phyloP scores from a whole-genome alignment of 2,329 filamentous ascomycete genomes.

The Pyrenophora graminea region DNA sequence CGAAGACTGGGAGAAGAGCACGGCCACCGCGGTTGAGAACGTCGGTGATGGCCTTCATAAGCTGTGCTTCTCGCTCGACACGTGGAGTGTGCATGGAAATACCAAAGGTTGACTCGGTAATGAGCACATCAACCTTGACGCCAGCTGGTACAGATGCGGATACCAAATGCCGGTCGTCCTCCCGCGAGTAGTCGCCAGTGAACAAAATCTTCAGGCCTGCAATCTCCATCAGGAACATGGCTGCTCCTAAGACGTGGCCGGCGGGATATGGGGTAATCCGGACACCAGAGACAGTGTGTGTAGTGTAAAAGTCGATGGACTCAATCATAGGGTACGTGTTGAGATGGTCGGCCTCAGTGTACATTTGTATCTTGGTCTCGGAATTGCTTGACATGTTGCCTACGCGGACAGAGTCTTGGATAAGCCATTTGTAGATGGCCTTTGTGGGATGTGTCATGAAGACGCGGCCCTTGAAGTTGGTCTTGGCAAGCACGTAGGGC shows the following conservation, averaged over 20 bases:
- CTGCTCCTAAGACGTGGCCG: slow-evolving; percentile 94
- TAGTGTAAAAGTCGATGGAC: slow-evolving; percentile 97
- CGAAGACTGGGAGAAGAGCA: slow-evolving; percentile 93
- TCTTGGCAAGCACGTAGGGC: slow-evolving; percentile 96
- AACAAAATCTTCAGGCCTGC: slow-evolving; percentile 96
- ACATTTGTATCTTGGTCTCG: slow-evolving; percentile 70
- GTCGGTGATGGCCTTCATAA: slow-evolving; percentile 94
- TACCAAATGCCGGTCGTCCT: slow-evolving; percentile 93
- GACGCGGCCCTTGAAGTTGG: slow-evolving; percentile 92
- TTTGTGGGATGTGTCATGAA: slow-evolving; percentile 99
- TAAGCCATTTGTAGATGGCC: slow-evolving; percentile 99
- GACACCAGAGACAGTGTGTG: slow-evolving; percentile 94
- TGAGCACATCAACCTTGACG: slow-evolving; percentile 92
- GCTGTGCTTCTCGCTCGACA: slow-evolving; percentile 83
- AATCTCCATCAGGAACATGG: slow-evolving; percentile 98
- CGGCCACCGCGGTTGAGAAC: slow-evolving; percentile 90
- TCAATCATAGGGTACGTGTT: slow-evolving; percentile 94
- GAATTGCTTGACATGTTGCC: slow-evolving; percentile 68
- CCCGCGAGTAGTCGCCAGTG: slow-evolving; percentile 94
- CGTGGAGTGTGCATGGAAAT: slow-evolving; percentile 92
- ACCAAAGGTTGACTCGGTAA: slow-evolving; percentile 96
- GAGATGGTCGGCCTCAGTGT: slow-evolving; percentile 93
- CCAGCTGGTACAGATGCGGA: slow-evolving; percentile 88
- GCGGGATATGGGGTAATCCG: slow-evolving; percentile 96
- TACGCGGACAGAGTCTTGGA: slow-evolving; percentile 93